phyloP scores from a whole-genome alignment of 2,329 filamentous ascomycete genomes.

The Trichoderma sp. region DNA sequence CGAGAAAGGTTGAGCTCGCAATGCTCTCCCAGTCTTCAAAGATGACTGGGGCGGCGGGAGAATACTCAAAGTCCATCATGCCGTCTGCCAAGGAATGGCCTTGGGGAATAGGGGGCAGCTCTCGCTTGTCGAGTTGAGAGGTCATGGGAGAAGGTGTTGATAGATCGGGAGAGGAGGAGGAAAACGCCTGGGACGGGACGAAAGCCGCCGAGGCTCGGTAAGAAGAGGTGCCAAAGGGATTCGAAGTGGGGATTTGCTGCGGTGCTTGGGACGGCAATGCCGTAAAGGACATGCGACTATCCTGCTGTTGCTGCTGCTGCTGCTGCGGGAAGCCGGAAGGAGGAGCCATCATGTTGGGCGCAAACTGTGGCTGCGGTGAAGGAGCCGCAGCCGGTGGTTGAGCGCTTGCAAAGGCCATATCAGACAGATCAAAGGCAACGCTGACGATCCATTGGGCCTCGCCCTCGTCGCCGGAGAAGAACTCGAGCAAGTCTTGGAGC shows the following conservation, averaged over 20 bases:
- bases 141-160: slow-evolving; percentile 35
- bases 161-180: slow-evolving; percentile 38
- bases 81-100: slow-evolving; percentile 31
- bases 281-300: slow-evolving; percentile 36
- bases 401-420: slow-evolving; percentile 43
- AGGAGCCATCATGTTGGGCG: slow-evolving; percentile 1
- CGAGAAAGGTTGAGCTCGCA: slow-evolving; percentile 38
- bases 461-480: slow-evolving; percentile 59
- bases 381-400: slow-evolving; percentile 24
- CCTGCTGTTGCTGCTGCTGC: neutral
- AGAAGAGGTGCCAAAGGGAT: slow-evolving; percentile 26
- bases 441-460: slow-evolving; percentile 59
- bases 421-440: slow-evolving; percentile 59
- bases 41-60: slow-evolving; percentile 37
- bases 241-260: slow-evolving; percentile 23
- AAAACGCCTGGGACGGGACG: slow-evolving; percentile 28
- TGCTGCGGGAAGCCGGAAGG: slow-evolving; percentile 6
- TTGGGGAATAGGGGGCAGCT: slow-evolving; percentile 36
- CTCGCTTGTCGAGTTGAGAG: slow-evolving; percentile 39
- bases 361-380: slow-evolving; percentile 26
- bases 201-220: slow-evolving; percentile 31
- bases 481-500: slow-evolving; percentile 65
- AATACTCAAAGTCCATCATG: slow-evolving; percentile 49
- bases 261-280: slow-evolving; percentile 37
- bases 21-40: slow-evolving; percentile 48